Percentiles rank a stretch among this genome's conserved stretches.
These are phyloP conservation scores for Melanopsichium pennsylvanicum DNA, from an alignment of 1,284 basidiomycete species.

Conservation along the genomic window DNA sequence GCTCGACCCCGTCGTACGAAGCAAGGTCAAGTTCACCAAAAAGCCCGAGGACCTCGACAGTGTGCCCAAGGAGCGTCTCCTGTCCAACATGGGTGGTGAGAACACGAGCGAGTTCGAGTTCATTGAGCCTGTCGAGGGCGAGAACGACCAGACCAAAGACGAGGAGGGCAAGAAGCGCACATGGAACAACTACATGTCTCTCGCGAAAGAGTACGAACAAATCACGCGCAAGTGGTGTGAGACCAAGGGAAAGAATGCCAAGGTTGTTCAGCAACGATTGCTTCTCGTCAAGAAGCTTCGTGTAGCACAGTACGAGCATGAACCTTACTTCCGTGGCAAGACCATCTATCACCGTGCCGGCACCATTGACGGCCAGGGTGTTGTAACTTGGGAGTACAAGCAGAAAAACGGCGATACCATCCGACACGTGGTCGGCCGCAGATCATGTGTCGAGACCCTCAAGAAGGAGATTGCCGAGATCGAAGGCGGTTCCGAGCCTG, in stretches of 20 bases:
- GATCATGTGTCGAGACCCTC: slow-evolving; percentile 44
- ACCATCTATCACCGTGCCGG: slow-evolving; percentile 65
- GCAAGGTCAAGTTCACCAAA: slow-evolving; percentile 63
- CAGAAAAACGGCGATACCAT: slow-evolving; percentile 56
- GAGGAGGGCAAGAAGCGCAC: slow-evolving; percentile 56
- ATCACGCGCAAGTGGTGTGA: slow-evolving; percentile 63
- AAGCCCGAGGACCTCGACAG: slow-evolving; percentile 58
- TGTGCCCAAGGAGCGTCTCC: slow-evolving; percentile 53
- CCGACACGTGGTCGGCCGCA: slow-evolving; percentile 57
- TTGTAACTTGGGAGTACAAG: slow-evolving; percentile 61
- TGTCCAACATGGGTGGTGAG: slow-evolving; percentile 47
- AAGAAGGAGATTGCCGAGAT: slow-evolving; percentile 57
- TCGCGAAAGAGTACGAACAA: slow-evolving; percentile 61
- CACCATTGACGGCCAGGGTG: slow-evolving; percentile 62
- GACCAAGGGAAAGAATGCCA: slow-evolving; percentile 40
- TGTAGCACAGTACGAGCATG: slow-evolving; percentile 63
- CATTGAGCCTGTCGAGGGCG: slow-evolving; percentile 52
- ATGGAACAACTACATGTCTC: slow-evolving; percentile 54
- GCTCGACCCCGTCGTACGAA: slow-evolving; percentile 62
- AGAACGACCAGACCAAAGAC: slow-evolving; percentile 62
- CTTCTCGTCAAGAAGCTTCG: slow-evolving; percentile 63
- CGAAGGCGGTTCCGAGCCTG: slow-evolving; percentile 28
- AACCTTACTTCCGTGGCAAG: slow-evolving; percentile 63
- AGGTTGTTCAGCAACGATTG: slow-evolving; percentile 50
- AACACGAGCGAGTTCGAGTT: slow-evolving; percentile 48